phyloP scores from a whole-genome alignment of 1,139 yeast species.

The Magnusiomyces paraingens region DNA sequence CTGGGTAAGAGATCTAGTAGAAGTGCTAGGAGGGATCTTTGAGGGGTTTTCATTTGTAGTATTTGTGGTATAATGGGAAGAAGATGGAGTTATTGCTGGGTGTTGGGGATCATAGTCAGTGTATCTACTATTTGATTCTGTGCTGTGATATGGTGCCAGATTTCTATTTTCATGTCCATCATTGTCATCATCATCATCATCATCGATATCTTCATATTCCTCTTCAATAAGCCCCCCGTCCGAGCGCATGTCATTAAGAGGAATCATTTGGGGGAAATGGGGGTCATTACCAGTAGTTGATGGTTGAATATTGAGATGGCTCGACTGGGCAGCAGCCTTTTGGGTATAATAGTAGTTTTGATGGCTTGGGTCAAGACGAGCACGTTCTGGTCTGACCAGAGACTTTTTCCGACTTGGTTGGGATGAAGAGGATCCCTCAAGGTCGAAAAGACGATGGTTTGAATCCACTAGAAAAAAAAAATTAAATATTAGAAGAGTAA shows the following conservation, averaged over 20 bases:
- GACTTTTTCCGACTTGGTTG: constrained; percentile 56
- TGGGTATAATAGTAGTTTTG: constrained; percentile 80
- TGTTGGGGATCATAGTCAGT: not conserved
- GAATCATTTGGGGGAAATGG: constrained; percentile 20
- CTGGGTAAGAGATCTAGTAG: too few relatives aligned
- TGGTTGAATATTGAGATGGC: constrained; percentile 56
- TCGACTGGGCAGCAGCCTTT: constrained; percentile 57
- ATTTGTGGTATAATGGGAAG: not conserved
- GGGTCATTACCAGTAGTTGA: constrained; percentile 75
- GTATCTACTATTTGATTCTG: not conserved
- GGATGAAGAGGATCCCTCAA: constrained; percentile 4
- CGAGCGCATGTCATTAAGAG: constrained; percentile 9
- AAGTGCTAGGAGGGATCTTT: too few relatives aligned
- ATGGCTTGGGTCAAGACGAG: constrained; percentile 57
- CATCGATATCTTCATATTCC: not conserved
- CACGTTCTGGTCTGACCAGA: constrained; percentile 74
- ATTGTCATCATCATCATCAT: not conserved
- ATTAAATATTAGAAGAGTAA: not conserved
- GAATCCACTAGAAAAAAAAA: not conserved
- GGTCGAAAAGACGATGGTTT: too few relatives aligned
- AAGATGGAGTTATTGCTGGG: not conserved
- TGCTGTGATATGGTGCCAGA: not conserved
- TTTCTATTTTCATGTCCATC: not conserved
- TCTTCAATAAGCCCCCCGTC: not conserved
- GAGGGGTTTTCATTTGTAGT: not conserved